Evolutionary conservation across 768 basidiomycete genomes (phyloP), one percentile per base, ranked within the genome.

Genomic region (Phylloporus rhodoxanthus): DNA sequence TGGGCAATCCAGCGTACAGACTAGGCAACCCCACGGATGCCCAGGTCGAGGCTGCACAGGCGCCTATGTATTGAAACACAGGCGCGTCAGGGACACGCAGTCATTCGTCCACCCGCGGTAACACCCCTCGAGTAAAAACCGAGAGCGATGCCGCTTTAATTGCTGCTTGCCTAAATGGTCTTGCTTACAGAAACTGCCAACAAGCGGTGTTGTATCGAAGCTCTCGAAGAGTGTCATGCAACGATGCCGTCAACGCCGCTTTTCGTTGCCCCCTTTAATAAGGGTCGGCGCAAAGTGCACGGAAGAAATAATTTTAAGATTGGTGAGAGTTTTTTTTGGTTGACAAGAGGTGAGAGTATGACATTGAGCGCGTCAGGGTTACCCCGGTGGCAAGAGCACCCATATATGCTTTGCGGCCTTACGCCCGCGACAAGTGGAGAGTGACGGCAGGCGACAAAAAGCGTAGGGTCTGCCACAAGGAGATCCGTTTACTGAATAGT

Each of bases 91-190:
- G 40, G 41, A 42, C 41, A 26, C 41, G 11, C 41, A 36, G 34
- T 17, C 14, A n/a, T 7, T 30, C 29, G 8, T 13, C 9, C 4
- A 26, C 42, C 60, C 54, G 57, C 60, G 51, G 54, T 57, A 57
- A 51, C 51, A 47, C 60, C 38, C 21, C 29, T 25, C 28, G 48
- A 43, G 41, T 48, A 28, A 23, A 15, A 38, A 47, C 54, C 47
- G 45, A 46, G 23, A 55, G 57, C 55, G 52, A 59, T 55, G 52
- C 52, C 61, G 53, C 58, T 36, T 56, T 65, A 60, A 65, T 65
- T 54, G 49, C 46, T 30, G 34, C 0, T 49, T 59, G 23, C 61
- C 62, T 59, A 53, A 66, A 64, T 25, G 4, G 46, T 48, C 29
- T 33, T 6, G 28, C 56, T 54, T 39, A 9, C 47, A 43, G 20